Evolutionary conservation across 257 asterid species (phyloP), one percentile per base, ranked within the genome.

Genomic region (Gentiana straminea): DNA sequence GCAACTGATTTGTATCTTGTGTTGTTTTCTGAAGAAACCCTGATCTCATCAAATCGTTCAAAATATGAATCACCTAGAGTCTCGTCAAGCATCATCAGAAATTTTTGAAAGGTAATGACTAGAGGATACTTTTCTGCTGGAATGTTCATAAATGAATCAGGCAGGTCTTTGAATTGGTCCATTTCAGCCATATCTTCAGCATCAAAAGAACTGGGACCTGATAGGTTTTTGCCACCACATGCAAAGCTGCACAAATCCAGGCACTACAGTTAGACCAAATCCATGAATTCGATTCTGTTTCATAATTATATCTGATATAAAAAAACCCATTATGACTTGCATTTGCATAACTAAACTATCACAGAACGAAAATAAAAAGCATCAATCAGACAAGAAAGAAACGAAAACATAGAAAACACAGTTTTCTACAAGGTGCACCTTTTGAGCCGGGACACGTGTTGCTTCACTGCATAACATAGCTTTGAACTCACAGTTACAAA

Each of bases 71-170:
- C 55, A 7, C 78, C 77, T 11, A 81, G 35, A 37, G 86, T 73
- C 37, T 88, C 91, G 35, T 84, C 94, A 3, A 84, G 81, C 94
- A 82, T 84, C 88, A 84, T 70, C 51, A 84, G 33, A 57, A 84
- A 81, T 66, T 84, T 84, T n/a, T 67, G 84, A 55, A 84, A 84
- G 24, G 91, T 84, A 51, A 84, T 69, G 9, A 84, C 81, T 3
- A 84, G 84, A 33, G 91, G 94, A 63, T 75, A 82, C 62, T 70
- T 72, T 38, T 69, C 64, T 10, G 65, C 61, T 7, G 73, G 64
- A 58, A 81, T 73, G 62, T 73, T 76, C 43, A 70, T 13, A 68
- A 84, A 73, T 1, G 87, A 61, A 70, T 81, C 80, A 0, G 87
- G 94, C 32, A 84, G 68, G 49, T 72, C 87, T 56, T 64, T 74